phyloP scores from a whole-genome alignment of 106 monocot genomes.

The Gastrodia elata region DNA sequence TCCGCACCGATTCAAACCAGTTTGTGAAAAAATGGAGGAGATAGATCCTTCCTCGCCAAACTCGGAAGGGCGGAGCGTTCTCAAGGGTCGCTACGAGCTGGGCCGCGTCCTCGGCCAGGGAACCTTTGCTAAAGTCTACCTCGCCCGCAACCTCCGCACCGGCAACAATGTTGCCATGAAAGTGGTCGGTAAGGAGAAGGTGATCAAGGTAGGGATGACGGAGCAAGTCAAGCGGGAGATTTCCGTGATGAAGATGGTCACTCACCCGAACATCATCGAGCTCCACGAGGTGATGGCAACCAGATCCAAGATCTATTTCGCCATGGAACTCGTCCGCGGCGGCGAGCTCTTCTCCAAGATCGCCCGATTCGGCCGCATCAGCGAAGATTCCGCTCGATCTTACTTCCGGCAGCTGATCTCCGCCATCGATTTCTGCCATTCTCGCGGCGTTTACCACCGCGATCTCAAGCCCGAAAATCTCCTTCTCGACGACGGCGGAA shows the following conservation, averaged over 20 bases:
- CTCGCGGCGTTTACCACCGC: conserved; percentile 62
- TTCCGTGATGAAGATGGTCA: conserved; percentile 60
- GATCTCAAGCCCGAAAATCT: conserved; percentile 72
- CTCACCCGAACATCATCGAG: conserved; percentile 67
- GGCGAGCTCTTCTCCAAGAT: conserved; percentile 42
- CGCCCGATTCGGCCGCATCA: conserved; percentile 24
- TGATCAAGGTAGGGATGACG: conserved; percentile 43
- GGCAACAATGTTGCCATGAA: conserved; percentile 45
- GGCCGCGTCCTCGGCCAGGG: conserved; percentile 65
- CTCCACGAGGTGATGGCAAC: conserved; percentile 69
- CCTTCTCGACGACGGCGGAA: conserved; percentile 37
- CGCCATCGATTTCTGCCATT: conserved; percentile 61
- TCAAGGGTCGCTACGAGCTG: conserved; percentile 70
- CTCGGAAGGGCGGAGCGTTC: conserved; percentile 11
- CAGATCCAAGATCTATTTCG: conserved; percentile 52
- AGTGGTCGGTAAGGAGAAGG: conserved; percentile 54
- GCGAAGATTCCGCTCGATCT: conserved; percentile 32
- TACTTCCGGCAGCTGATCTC: conserved; percentile 70
- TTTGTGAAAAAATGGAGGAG: conserved; percentile 29
- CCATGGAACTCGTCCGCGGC: conserved; percentile 60
- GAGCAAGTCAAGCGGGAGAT: conserved; percentile 75
- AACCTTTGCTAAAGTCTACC: conserved; percentile 60
- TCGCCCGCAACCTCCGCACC: conserved; percentile 30
- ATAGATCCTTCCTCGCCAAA: conserved; percentile 3
- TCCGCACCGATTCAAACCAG: neutral